phyloP scores from a whole-genome alignment of 345 rosid genomes.

The Linum trigynum region DNA sequence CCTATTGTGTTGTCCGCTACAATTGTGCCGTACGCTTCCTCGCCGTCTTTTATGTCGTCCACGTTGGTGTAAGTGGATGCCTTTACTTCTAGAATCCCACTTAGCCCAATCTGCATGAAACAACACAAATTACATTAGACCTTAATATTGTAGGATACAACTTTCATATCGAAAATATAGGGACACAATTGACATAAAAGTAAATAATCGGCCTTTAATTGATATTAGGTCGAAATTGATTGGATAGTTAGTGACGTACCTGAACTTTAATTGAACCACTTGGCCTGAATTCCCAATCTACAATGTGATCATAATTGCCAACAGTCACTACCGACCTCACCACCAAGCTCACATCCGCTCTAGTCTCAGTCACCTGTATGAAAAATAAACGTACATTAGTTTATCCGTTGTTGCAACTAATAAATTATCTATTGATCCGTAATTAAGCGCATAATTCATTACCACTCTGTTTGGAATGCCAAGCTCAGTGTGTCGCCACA shows the following conservation, averaged over 20 bases:
- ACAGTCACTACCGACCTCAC: slow-evolving; percentile 39
- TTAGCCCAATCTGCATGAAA: slow-evolving; percentile 31
- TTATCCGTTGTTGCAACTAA: no score
- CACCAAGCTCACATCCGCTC: slow-evolving; percentile 47
- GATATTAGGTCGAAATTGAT: no score
- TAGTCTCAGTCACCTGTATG: slow-evolving; percentile 39
- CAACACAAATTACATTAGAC: no score
- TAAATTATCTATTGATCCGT: no score
- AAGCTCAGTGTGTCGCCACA: slow-evolving; percentile 37
- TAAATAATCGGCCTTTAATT: no score
- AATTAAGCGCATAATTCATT: background rate
- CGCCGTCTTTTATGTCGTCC: slow-evolving; percentile 23
- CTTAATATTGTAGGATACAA: no score
- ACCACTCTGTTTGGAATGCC: slow-evolving; percentile 17
- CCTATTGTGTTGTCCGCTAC: slow-evolving; percentile 41
- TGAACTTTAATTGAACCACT: slow-evolving; percentile 35
- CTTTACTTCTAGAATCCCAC: slow-evolving; percentile 39
- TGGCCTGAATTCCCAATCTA: slow-evolving; percentile 6
- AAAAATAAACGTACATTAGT: no score
- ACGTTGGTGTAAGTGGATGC: slow-evolving; percentile 22
- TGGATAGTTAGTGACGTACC: no score
- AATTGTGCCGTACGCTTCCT: slow-evolving; percentile 36
- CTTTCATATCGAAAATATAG: background rate
- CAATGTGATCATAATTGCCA: slow-evolving; percentile 3
- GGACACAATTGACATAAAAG: no score